Conservation (phyloP, 2,329 filamentous ascomycete genomes). For the Hymenoscyphus repandus region DNA sequence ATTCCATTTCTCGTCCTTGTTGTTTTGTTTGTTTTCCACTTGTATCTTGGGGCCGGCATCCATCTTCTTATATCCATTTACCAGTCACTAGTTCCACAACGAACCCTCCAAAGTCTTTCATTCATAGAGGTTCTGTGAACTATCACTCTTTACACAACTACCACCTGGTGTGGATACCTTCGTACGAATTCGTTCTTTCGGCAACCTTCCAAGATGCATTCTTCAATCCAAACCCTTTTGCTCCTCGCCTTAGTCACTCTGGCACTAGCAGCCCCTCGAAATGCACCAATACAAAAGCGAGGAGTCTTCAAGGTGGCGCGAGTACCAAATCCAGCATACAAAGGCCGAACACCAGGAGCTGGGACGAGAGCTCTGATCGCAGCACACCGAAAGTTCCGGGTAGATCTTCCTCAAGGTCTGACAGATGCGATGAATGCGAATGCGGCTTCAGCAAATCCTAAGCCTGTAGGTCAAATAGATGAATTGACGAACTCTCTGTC, state of each 20-base stretch:
- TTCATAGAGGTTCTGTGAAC: slow-evolving; percentile 8
- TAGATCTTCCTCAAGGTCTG: slow-evolving; percentile 42
- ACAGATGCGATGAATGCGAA: slow-evolving; percentile 32
- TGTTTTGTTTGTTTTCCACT: slow-evolving; percentile 14
- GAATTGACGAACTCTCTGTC: slow-evolving; percentile 8
- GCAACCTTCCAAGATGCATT: slow-evolving; percentile 26
- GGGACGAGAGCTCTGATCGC: slow-evolving; percentile 51
- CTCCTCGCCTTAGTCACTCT: slow-evolving; percentile 43
- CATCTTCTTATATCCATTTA: slow-evolving; percentile 16
- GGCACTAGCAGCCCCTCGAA: slow-evolving; percentile 40
- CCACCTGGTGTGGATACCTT: slow-evolving; percentile 31
- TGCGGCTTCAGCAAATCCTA: slow-evolving; percentile 3
- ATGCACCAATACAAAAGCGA: slow-evolving; percentile 33
- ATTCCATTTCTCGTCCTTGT: slow-evolving; percentile 12
- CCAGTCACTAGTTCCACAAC: slow-evolving; percentile 5
- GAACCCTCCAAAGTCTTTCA: slow-evolving; percentile 10
- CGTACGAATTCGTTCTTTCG: slow-evolving; percentile 5
- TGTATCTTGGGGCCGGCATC: slow-evolving; percentile 22
- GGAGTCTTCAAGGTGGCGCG: slow-evolving; percentile 30
- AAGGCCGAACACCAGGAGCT: slow-evolving; percentile 21
- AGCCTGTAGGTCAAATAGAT: slow-evolving; percentile 3
- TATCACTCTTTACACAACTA: slow-evolving; percentile 18
- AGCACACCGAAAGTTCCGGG: slow-evolving; percentile 63
- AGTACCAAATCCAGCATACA: slow-evolving; percentile 40
- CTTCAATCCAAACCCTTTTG: slow-evolving; percentile 32